Evolutionary conservation across 345 rosid genomes (phyloP).

Genomic region (Pelargonium nanum): DNA sequence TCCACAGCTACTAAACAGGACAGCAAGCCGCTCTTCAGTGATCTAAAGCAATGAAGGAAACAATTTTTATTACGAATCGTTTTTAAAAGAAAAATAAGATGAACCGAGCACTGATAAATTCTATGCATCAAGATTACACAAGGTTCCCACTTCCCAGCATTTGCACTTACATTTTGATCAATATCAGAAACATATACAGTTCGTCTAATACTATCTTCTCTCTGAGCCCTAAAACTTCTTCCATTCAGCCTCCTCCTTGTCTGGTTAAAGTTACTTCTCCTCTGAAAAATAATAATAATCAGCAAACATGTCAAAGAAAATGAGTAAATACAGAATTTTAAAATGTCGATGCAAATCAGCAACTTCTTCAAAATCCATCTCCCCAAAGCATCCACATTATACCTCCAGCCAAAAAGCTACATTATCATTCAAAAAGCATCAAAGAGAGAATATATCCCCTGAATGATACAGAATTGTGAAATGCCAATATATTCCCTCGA

Average conservation of each 20-base stretch:
- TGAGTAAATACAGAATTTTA: background rate
- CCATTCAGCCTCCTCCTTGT: conserved; percentile 54
- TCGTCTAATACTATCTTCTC: conserved; percentile 57
- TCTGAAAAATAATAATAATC: conserved; percentile 27
- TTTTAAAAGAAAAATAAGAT: background rate
- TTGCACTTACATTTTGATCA: conserved; percentile 40
- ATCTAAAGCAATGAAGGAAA: conserved; percentile 30
- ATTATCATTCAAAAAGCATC: background rate
- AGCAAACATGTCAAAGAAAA: background rate
- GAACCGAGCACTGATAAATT: background rate
- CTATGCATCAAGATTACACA: background rate
- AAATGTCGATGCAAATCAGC: background rate
- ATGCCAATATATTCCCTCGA: too few relatives aligned
- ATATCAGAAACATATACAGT: conserved; percentile 59
- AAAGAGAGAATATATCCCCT: background rate
- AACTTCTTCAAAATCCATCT: background rate
- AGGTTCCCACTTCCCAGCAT: too few relatives aligned
- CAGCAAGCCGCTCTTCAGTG: conserved; percentile 86
- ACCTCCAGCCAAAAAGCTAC: background rate
- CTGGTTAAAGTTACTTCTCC: conserved; percentile 45
- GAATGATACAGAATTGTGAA: too few relatives aligned
- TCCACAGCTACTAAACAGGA: conserved; percentile 61
- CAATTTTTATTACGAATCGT: background rate
- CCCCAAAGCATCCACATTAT: background rate
- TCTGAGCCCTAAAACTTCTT: conserved; percentile 45